Base-by-base conservation (phyloP, 225 moss, liverwort and hornwort species). In the Pseudoscleropodium purum region DNA sequence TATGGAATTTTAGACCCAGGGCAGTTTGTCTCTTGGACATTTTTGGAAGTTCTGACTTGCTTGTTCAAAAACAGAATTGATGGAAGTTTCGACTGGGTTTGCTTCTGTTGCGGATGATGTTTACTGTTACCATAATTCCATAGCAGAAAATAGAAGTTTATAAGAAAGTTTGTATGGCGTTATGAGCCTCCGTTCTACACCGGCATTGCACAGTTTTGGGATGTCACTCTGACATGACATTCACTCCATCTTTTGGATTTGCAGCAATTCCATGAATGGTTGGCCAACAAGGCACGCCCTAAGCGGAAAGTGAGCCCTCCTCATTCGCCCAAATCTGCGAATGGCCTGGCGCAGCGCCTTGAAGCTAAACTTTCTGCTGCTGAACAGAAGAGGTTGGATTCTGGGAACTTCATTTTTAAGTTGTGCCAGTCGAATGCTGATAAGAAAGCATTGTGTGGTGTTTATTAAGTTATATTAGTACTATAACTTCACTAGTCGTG, bases 291-390 rank as follows among this genome's bases (percentile, higher is more conserved):
- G 61, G 98, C 98, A 27, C 96, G 97, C 24, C 93, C 98, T 1
- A 96, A 93, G 93, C 95, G 93, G 60, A 95, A 93, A 92, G 91
- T 91, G 63, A 96, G 98, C 89, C 96, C 96, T 79, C 92, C 95
- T 51, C 95, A 92, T 59, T 93, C 93, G 92, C 65, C 91, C 90
- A 88, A 88, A 62, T 88, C 88, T 81, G 88, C 47, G 93, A 96
- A 91, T 60, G 95, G 91, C 84, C 88, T 97, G 64, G 98, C 98
- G 33, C 97, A 97, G 88, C 95, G 97, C 65, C 91, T 98, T 73
- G 96, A 98, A 91, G 98, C 98, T 15, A 98, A 97, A 92, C 96
- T 98, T 24, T 97, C 96, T 37, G 98, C 98, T 64, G 98, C 98
- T 73, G 97, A 98, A 78, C 98, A 98, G 25, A 98, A 98, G 88